Evolutionary conservation across 2,329 filamentous ascomycete genomes (phyloP), one percentile per base, ranked within the genome.

Genomic region (Blastomyces percursus): DNA sequence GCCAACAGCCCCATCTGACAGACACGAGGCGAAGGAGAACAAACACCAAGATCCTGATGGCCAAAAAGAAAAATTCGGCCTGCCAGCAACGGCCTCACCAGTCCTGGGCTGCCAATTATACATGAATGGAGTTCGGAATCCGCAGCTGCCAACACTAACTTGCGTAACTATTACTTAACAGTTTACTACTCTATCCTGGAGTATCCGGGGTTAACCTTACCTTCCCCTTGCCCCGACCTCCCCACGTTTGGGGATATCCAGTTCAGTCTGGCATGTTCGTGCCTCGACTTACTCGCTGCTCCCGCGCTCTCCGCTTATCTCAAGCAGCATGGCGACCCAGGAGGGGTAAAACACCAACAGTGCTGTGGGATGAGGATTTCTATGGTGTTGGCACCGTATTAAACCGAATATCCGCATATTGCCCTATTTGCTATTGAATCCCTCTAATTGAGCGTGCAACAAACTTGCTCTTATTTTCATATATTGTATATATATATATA

Each of bases 201-300:
- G 12, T 62, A 59, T 60, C 61, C 61, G 35, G 48, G 21, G 2
- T 21, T 62, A 62, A 55, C 61, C 61, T 19, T 19, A 7, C 32
- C n/a, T 50, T 38, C 32, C 16, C 30, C 40, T 30, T 30, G 27
- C 40, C 16, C 40, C 11, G 16, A 42, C 16, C 40, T 52, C 27
- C 50, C 24, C 27, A 30, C 30, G 24, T 30, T 32, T 32, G 50
- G 16, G 19, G 27, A 14, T 24, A 19, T 32, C 16, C 50, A 42
- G 11, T 14, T 12, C 11, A 42, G 14, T 16, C 40, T 42, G 50
- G 21, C 48, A 2, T 51, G 19, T 35, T 35, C 32, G 4, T 35
- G 2, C 4, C 32, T 8, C 32, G 8, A 35, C 7, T 9, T n/a
- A 21, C 19, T 46, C 42, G 42, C 12, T 48, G 19, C 21, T 24